A percentile compares a stretch with the other conserved stretches of the same genome.
Conservation (phyloP, 495 filamentous ascomycete genomes). For the Penicillium desertorum region DNA sequence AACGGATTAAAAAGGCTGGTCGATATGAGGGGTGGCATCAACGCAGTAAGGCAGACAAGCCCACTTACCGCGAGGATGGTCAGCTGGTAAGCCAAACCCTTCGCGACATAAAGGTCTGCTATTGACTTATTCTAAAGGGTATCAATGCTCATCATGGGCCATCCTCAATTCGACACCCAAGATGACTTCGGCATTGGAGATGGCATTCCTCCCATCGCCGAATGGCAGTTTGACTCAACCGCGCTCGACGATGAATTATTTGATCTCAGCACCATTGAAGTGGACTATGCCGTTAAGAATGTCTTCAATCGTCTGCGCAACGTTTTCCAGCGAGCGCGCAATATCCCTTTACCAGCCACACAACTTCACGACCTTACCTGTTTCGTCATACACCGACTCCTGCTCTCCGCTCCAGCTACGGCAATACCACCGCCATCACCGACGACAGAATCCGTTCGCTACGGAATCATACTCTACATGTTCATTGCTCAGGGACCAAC, state of each 20-base stretch:
- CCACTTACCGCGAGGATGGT: constrained; percentile 54
- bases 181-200: constrained; percentile 48
- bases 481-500: constrained; percentile 51
- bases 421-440: constrained; percentile 18
- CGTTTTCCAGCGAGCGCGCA: constrained; percentile 33
- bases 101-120: background rate
- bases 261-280: constrained; percentile 21
- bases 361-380: constrained; percentile 51
- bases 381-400: constrained; percentile 48
- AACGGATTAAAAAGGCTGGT: constrained; percentile 50
- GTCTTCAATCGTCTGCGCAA: constrained; percentile 43
- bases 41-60: constrained; percentile 44
- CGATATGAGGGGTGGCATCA: constrained; percentile 48
- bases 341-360: constrained; percentile 32
- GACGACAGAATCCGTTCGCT: constrained; percentile 46
- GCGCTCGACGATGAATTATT: constrained; percentile 8
- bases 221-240: constrained; percentile 41
- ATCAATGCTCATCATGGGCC: constrained; percentile 49
- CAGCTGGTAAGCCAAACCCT: constrained; percentile 40
- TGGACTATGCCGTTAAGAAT: constrained; percentile 36
- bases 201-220: constrained; percentile 43
- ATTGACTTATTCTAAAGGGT: constrained; percentile 39
- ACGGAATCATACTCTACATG: constrained; percentile 49
- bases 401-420: constrained; percentile 28
- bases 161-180: constrained; percentile 50